A percentile compares a stretch with the other conserved stretches of the same genome.
Evolutionary conservation across 805 yeast genomes (phyloP).

Genomic region (Saccharomycopsis fodiens): DNA sequence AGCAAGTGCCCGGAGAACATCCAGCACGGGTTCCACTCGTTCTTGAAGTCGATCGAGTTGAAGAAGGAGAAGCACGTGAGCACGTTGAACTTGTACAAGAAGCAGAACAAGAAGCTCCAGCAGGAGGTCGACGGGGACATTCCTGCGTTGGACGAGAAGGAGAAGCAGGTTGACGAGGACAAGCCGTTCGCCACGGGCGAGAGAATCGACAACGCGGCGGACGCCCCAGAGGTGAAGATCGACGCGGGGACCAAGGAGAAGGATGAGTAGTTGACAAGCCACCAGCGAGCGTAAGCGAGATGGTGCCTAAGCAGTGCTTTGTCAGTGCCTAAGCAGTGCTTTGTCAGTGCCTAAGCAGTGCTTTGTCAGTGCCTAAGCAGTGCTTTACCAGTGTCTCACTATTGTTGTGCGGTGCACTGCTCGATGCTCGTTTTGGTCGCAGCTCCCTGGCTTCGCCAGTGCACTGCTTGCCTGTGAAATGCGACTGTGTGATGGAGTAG

Average conservation of each 20-base stretch:
- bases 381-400: too few relatives aligned
- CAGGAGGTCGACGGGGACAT: neutral
- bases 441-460: too few relatives aligned
- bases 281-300: too few relatives aligned
- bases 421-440: too few relatives aligned
- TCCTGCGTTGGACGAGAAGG: conserved; percentile 7
- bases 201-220: neutral
- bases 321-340: too few relatives aligned
- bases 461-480: too few relatives aligned
- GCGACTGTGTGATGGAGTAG: too few relatives aligned
- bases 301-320: too few relatives aligned
- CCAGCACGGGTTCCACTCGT: conserved; percentile 10
- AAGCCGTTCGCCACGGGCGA: conserved; percentile 12
- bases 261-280: neutral
- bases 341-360: too few relatives aligned
- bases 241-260: conserved; percentile 10
- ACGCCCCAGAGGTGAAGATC: conserved; percentile 11
- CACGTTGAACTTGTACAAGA: neutral
- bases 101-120: neutral
- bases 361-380: too few relatives aligned
- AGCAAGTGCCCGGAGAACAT: conserved; percentile 12
- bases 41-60: conserved; percentile 11
- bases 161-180: conserved; percentile 6
- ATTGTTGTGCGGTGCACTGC: too few relatives aligned
- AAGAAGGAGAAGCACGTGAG: conserved; percentile 13